Conservation (phyloP, 2,329 filamentous ascomycete species). For the Nothophaeocryptopus gaeumannii region DNA sequence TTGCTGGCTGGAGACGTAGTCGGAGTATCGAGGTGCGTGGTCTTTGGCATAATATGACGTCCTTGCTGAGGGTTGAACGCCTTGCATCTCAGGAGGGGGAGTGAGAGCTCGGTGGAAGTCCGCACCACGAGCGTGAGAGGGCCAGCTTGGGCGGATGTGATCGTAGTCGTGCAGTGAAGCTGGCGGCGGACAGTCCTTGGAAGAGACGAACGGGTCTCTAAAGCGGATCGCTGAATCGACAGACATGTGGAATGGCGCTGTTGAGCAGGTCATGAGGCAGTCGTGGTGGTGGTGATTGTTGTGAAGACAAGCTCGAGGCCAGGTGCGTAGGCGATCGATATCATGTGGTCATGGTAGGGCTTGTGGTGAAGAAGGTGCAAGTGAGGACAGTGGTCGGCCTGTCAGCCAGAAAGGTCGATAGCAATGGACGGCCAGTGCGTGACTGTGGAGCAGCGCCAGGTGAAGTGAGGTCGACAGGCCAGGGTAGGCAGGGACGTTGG, state of each 20-base stretch:
- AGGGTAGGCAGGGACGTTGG: too few species aligned
- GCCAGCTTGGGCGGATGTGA: slow-evolving; percentile 18
- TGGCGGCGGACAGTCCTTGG: slow-evolving; percentile 25
- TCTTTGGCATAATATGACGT: slow-evolving; percentile 28
- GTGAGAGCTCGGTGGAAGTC: slow-evolving; percentile 30
- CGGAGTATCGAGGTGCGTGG: slow-evolving; percentile 19
- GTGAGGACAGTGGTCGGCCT: not conserved
- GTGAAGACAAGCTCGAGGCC: slow-evolving; percentile 6
- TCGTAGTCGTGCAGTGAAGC: slow-evolving; percentile 13
- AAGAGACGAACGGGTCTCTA: slow-evolving; percentile 34
- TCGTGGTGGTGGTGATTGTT: slow-evolving; percentile 1
- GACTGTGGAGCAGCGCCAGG: too few species aligned
- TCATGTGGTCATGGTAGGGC: slow-evolving; percentile 15
- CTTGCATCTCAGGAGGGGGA: slow-evolving; percentile 38
- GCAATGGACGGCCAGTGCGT: too few species aligned
- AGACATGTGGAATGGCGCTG: slow-evolving; percentile 34
- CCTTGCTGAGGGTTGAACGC: slow-evolving; percentile 22
- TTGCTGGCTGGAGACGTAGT: slow-evolving; percentile 19
- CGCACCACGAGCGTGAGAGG: slow-evolving; percentile 18
- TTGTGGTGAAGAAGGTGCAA: slow-evolving; percentile 15
- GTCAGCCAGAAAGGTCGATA: not conserved
- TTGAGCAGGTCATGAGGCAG: slow-evolving; percentile 26
- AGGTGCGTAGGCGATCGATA: slow-evolving; percentile 12
- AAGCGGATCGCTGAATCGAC: slow-evolving; percentile 34
- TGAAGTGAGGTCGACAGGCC: too few species aligned